Evolutionary conservation across 1,284 basidiomycete species (phyloP).

Genomic region (Austroboletus olivaceoglutinosus): DNA sequence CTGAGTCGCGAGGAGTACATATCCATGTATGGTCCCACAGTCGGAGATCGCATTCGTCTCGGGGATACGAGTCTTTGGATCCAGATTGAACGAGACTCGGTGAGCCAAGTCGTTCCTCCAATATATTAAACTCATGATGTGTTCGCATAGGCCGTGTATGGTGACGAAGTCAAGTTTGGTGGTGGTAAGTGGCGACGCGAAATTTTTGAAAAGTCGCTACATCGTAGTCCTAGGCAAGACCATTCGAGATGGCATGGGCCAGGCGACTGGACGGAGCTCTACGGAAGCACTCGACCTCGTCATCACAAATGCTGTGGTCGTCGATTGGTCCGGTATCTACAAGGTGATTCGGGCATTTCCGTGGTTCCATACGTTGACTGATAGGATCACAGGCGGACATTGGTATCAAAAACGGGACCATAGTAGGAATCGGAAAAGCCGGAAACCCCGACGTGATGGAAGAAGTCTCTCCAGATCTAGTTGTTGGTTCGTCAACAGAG

Average conservation of each 20-base stretch:
- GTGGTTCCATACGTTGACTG: background rate
- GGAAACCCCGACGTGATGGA: constrained; percentile 97
- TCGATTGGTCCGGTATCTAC: constrained; percentile 96
- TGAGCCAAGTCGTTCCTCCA: constrained; percentile 29
- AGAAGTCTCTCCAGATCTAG: constrained; percentile 69
- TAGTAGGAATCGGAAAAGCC: constrained; percentile 91
- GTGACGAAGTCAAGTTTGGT: constrained; percentile 98
- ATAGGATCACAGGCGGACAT: constrained; percentile 79
- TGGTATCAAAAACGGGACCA: constrained; percentile 83
- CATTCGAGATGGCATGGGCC: constrained; percentile 96
- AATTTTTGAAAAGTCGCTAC: constrained; percentile 7
- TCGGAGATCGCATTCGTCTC: constrained; percentile 84
- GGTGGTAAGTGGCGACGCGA: constrained; percentile 55
- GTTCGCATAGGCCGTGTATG: constrained; percentile 63
- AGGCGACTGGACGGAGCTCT: constrained; percentile 75
- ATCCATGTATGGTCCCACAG: constrained; percentile 93
- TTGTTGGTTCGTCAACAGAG: constrained; percentile 88
- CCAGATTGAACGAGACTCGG: constrained; percentile 88
- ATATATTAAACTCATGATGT: background rate
- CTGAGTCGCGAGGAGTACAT: constrained; percentile 73
- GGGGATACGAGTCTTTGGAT: constrained; percentile 93
- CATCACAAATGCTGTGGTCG: constrained; percentile 91
- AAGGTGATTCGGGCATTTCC: constrained; percentile 53
- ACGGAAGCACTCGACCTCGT: constrained; percentile 82
- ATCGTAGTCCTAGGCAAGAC: constrained; percentile 64